These are phyloP conservation scores for Yamagishiella unicocca DNA, from an alignment of 139 green algal species.

Conservation along the genomic window DNA sequence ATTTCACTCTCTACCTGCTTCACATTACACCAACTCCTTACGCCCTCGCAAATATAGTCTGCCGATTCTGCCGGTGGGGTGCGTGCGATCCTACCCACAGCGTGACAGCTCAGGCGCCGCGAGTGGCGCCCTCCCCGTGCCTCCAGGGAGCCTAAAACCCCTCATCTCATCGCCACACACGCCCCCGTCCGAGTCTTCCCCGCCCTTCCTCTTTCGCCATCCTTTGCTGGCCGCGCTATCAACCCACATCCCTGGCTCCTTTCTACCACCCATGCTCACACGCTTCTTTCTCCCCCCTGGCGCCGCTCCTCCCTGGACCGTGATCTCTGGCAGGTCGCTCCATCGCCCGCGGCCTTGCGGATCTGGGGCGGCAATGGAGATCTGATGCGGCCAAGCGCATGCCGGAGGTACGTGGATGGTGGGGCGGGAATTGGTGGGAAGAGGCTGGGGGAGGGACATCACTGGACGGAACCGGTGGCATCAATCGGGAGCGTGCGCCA, in stretches of 20 bases:
- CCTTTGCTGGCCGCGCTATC: no score
- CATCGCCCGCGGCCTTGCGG: slow-evolving; percentile 74
- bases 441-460: background rate
- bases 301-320: no score
- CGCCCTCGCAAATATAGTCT: no score
- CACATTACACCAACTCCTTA: no score
- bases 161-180: background rate
- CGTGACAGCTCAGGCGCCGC: no score
- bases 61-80: no score
- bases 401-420: slow-evolving; percentile 63
- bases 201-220: background rate
- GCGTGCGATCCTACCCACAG: no score
- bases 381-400: slow-evolving; percentile 72
- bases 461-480: background rate
- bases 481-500: background rate
- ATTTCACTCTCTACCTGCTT: no score
- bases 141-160: no score
- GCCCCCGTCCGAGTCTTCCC: background rate
- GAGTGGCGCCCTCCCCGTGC: no score
- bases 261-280: no score
- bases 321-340: slow-evolving; percentile 77
- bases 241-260: background rate
- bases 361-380: slow-evolving; percentile 78
- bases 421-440: background rate
- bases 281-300: no score